Conservation (phyloP, 2,329 filamentous ascomycete genomes). For the Pseudogymnoascus sp. region DNA sequence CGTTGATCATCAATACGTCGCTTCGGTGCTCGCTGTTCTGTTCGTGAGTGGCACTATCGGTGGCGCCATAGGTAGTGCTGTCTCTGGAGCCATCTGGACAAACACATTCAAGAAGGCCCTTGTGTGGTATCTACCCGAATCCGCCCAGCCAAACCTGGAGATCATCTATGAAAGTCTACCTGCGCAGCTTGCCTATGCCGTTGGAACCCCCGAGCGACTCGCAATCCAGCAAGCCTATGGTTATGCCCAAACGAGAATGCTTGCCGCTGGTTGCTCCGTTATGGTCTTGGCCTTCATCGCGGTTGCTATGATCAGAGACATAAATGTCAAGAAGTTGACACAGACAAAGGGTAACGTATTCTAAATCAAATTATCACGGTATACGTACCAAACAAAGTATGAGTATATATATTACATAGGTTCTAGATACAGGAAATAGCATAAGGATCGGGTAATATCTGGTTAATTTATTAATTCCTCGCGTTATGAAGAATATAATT, state of each 20-base stretch:
- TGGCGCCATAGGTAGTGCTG: constrained; percentile 49
- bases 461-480: neutral
- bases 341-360: constrained; percentile 35
- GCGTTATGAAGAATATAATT: neutral
- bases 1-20: constrained; percentile 50
- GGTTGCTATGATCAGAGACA: constrained; percentile 38
- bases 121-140: constrained; percentile 39
- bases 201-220: constrained; percentile 34
- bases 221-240: constrained; percentile 54
- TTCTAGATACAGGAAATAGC: neutral
- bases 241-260: constrained; percentile 41
- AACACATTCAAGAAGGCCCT: constrained; percentile 49
- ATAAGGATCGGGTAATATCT: neutral
- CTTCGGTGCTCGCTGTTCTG: constrained; percentile 51
- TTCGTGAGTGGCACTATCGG: constrained; percentile 53
- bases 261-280: constrained; percentile 41
- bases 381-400: neutral
- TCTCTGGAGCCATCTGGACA: constrained; percentile 59
- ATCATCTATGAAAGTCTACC: constrained; percentile 46
- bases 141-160: constrained; percentile 30
- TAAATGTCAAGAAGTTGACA: constrained; percentile 36
- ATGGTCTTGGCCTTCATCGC: constrained; percentile 34
- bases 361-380: constrained; percentile 4
- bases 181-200: constrained; percentile 42
- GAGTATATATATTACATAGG: neutral